Percentiles rank a stretch among this genome's conserved stretches.
These are phyloP conservation scores for Naganishia sp. DNA, from an alignment of 1,284 basidiomycete genomes.

Conservation along the genomic window DNA sequence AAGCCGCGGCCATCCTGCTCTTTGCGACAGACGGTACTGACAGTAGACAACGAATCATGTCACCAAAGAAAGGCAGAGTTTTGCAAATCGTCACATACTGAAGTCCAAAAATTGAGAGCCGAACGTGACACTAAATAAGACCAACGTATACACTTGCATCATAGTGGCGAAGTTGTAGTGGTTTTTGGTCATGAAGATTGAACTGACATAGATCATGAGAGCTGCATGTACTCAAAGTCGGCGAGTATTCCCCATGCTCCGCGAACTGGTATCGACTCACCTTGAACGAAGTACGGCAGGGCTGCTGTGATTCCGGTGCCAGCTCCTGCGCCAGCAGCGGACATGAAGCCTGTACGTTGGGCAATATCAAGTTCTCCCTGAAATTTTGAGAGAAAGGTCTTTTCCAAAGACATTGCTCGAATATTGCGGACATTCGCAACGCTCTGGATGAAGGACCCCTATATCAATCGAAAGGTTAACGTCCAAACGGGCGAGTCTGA, in stretches of 20 bases:
- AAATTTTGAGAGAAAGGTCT: slow-evolving; percentile 71
- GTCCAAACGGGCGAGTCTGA: slow-evolving; percentile 29
- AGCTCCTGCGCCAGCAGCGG: slow-evolving; percentile 80
- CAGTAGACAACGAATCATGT: slow-evolving; percentile 28
- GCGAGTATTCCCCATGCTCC: background rate
- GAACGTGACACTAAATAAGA: slow-evolving; percentile 91
- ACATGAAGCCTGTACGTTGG: slow-evolving; percentile 67
- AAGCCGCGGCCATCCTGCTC: slow-evolving; percentile 73
- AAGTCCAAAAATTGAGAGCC: slow-evolving; percentile 85
- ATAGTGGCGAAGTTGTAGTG: slow-evolving; percentile 82
- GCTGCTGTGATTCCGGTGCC: slow-evolving; percentile 77
- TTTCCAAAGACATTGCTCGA: slow-evolving; percentile 84
- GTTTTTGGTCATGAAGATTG: slow-evolving; percentile 75
- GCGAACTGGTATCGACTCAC: slow-evolving; percentile 41
- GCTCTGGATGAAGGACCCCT: slow-evolving; percentile 56
- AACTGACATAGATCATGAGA: slow-evolving; percentile 85
- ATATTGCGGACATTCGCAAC: slow-evolving; percentile 84
- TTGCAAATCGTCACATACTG: slow-evolving; percentile 60
- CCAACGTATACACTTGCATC: slow-evolving; percentile 85
- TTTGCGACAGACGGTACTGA: slow-evolving; percentile 77
- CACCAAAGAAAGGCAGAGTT: background rate
- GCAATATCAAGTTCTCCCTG: slow-evolving; percentile 64
- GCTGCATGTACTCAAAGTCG: slow-evolving; percentile 54
- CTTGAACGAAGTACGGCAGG: slow-evolving; percentile 81
- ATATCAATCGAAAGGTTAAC: background rate